These are phyloP conservation scores for Neckera pumila DNA, from an alignment of 225 moss, liverwort and hornwort genomes.

Conservation along the genomic window DNA sequence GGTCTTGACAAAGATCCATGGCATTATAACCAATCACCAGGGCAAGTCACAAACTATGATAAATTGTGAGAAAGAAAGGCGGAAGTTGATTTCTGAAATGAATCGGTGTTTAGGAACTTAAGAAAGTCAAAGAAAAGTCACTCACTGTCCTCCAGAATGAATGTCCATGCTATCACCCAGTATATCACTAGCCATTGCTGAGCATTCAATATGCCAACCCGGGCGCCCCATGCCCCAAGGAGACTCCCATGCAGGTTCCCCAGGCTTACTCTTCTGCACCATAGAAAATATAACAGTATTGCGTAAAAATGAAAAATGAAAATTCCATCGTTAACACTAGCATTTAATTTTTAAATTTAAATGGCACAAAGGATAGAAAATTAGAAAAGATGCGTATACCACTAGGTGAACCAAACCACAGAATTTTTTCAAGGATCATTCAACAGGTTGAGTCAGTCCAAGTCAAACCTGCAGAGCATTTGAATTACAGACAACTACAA, in stretches of 20 bases:
- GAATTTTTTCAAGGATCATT: neutral
- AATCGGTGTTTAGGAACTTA: neutral
- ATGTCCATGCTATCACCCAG: slow-evolving; percentile 74
- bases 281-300: neutral
- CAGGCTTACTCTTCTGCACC: slow-evolving; percentile 72
- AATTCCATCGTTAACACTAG: neutral
- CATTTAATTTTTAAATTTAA: neutral
- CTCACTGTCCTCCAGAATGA: slow-evolving; percentile 97
- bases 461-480: neutral
- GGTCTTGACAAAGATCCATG: neutral
- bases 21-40: neutral
- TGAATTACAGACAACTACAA: neutral
- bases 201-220: slow-evolving; percentile 98
- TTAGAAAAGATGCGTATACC: no score
- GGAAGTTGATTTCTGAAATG: neutral
- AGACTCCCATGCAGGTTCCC: slow-evolving; percentile 87
- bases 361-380: neutral
- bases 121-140: neutral
- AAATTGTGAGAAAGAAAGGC: neutral
- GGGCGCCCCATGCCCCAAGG: slow-evolving; percentile 95
- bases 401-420: neutral
- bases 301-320: neutral
- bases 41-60: neutral
- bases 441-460: neutral
- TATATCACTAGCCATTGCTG: slow-evolving; percentile 94